Base-by-base conservation (phyloP, 2,329 filamentous ascomycete genomes). In the Talaromyces albobiverticillius region DNA sequence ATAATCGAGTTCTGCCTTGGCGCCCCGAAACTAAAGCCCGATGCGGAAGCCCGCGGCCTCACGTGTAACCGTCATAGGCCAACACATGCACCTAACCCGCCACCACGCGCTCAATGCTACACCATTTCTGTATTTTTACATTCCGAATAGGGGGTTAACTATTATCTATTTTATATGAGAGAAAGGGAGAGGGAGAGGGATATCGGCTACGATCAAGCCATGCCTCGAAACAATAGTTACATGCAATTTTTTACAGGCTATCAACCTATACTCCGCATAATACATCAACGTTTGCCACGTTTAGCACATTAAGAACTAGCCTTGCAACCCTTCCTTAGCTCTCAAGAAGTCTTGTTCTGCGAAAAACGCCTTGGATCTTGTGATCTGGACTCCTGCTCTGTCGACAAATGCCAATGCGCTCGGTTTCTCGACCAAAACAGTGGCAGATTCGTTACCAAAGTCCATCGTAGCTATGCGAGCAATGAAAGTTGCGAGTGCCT, bases 381-480 rank as follows among this genome's bases (percentile, higher is more conserved):
- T 78, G 45, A 80, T 71, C 57, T 78, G 74, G n/a, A 80, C 72
- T 9, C 76, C 76, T 9, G 76, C 74, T 41, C 71, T 66, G 51
- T 74, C 71, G 8, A 79, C 78, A 63, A 78, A 77, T 3, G 77
- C 70, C 56, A 80, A 60, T 18, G 78, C 78, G 59, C 73, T 79
- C 10, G 77, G 77, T 59, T 81, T 80, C 57, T 79, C 75, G 18
- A 78, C 72, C 42, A 61, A 63, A 3, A 80, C 76, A 2, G 75
- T 79, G 26, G 79, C 74, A 48, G 72, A 67, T 45, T 74, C 69
- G 51, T 79, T 71, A 9, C 65, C 70, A 60, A 75, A 77, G 32
- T 74, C 69, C 53, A 76, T 64, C 13, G 76, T 77, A 38, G 71
- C 73, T 52, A 74, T 75, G 46, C 70, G 71, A 26, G 76, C 76